These are phyloP conservation scores for Penium margaritaceum DNA, from an alignment of 139 green algal genomes.

Conservation along the genomic window DNA sequence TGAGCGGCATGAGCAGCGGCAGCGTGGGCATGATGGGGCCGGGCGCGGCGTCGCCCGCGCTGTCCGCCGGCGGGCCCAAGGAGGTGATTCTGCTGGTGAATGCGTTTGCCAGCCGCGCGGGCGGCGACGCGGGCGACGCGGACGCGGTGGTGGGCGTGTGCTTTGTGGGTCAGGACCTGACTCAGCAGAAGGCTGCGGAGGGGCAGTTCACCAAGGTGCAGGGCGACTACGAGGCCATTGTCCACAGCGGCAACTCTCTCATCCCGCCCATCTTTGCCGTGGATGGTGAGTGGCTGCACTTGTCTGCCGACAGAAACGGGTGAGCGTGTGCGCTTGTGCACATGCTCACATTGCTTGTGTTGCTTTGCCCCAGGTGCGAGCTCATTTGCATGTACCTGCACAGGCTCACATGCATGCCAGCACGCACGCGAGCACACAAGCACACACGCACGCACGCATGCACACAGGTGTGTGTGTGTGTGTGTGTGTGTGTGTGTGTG, in stretches of 20 bases:
- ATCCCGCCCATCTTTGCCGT: slow-evolving; percentile 41
- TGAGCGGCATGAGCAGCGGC: too few species aligned
- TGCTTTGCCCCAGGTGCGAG: too few species aligned
- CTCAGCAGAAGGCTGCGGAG: slow-evolving; percentile 23
- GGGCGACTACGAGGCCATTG: slow-evolving; percentile 31
- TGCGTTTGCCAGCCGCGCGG: slow-evolving; percentile 21
- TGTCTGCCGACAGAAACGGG: too few species aligned
- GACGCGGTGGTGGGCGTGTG: slow-evolving; percentile 42
- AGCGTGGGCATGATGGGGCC: too few species aligned
- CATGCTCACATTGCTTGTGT: slow-evolving; percentile 34
- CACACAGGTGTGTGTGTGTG: neutral
- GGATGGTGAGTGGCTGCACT: slow-evolving; percentile 19
- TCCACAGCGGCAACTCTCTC: slow-evolving; percentile 25
- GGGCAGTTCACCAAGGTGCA: slow-evolving; percentile 31
- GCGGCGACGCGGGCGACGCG: neutral
- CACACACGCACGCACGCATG: slow-evolving; percentile 24
- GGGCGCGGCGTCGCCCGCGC: slow-evolving; percentile 3
- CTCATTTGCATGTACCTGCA: too few species aligned
- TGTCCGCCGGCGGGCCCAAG: slow-evolving; percentile 11
- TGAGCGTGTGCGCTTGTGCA: slow-evolving; percentile 29
- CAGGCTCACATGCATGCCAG: too few species aligned
- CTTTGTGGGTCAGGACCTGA: slow-evolving; percentile 44
- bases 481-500: neutral
- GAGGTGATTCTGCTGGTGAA: slow-evolving; percentile 37
- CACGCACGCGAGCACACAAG: slow-evolving; percentile 3